Conservation (phyloP, 2,329 filamentous ascomycete species). For the Epichloe gansuensis region DNA sequence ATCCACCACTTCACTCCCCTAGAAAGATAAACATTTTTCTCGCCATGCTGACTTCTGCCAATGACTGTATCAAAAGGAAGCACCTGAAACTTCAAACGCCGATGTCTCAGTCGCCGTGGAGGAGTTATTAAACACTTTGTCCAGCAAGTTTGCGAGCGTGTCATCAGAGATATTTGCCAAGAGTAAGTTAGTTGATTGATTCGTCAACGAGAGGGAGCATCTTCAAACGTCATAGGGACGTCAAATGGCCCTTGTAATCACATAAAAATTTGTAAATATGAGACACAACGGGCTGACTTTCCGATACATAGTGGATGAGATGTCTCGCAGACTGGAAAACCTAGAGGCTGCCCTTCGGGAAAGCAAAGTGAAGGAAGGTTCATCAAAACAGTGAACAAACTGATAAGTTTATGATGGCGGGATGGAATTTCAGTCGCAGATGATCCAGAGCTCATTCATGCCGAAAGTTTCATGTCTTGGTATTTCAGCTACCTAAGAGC, state of each 20-base stretch:
- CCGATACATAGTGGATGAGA: conserved; percentile 68
- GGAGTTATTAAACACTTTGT: conserved; percentile 71
- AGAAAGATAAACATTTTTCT: neutral
- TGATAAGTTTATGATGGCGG: too few species aligned
- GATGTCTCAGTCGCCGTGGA: conserved; percentile 73
- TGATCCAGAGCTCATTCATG: neutral
- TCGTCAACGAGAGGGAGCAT: neutral
- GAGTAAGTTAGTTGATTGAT: conserved; percentile 40
- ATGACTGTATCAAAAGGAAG: conserved; percentile 1
- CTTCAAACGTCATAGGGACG: neutral
- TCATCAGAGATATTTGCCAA: conserved; percentile 82
- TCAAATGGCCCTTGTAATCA: neutral
- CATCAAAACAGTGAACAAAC: conserved; percentile 21
- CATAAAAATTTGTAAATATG: neutral
- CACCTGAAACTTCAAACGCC: conserved; percentile 35
- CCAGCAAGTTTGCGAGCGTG: conserved; percentile 72
- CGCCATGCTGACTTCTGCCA: neutral
- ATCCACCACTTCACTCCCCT: neutral
- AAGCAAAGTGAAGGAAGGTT: conserved; percentile 32
- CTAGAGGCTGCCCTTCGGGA: conserved; percentile 61
- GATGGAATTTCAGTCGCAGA: neutral
- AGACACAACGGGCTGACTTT: conserved; percentile 6
- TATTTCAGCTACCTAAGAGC: neutral
- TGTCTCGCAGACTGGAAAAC: conserved; percentile 74
- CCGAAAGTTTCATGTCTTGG: too few species aligned